These are phyloP conservation scores for Venturiaceae sp. DNA, from an alignment of 2,329 filamentous ascomycete species.

Conservation along the genomic window DNA sequence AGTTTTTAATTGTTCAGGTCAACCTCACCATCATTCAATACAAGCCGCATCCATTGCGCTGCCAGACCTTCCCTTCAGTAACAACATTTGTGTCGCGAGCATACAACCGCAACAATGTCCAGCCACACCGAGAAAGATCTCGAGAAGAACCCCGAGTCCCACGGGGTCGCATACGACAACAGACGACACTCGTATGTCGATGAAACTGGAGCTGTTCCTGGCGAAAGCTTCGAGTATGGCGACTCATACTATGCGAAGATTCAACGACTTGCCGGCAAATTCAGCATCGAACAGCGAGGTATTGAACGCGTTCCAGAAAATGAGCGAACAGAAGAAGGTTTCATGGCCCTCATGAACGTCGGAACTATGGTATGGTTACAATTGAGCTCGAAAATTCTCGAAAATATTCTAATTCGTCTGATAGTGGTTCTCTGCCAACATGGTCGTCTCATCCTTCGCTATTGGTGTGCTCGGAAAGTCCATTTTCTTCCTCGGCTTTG, in stretches of 20 bases:
- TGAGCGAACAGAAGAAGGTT: conserved; percentile 54
- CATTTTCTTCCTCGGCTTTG: conserved; percentile 60
- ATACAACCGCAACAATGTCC: background rate
- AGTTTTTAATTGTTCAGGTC: background rate
- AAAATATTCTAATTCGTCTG: conserved; percentile 1
- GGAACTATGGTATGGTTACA: conserved; percentile 55
- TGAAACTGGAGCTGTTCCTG: conserved; percentile 40
- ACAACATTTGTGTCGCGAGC: background rate
- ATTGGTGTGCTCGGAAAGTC: conserved; percentile 63
- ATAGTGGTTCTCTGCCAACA: conserved; percentile 68
- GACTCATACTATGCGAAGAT: conserved; percentile 46
- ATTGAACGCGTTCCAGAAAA: conserved; percentile 65
- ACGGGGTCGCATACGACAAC: background rate
- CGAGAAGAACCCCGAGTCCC: background rate
- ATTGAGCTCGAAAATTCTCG: conserved; percentile 4
- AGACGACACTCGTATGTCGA: conserved; percentile 11
- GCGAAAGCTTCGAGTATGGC: conserved; percentile 50
- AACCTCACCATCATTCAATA: background rate
- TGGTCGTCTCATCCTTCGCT: conserved; percentile 68
- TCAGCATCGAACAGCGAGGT: conserved; percentile 63
- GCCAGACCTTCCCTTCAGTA: background rate
- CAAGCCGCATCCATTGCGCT: background rate
- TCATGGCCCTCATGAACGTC: conserved; percentile 47
- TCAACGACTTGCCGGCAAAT: conserved; percentile 53
- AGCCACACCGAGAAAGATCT: background rate